Evolutionary conservation across 495 filamentous ascomycete genomes (phyloP), one percentile per base, ranked within the genome.

Genomic region (Daldinia vernicosa): DNA sequence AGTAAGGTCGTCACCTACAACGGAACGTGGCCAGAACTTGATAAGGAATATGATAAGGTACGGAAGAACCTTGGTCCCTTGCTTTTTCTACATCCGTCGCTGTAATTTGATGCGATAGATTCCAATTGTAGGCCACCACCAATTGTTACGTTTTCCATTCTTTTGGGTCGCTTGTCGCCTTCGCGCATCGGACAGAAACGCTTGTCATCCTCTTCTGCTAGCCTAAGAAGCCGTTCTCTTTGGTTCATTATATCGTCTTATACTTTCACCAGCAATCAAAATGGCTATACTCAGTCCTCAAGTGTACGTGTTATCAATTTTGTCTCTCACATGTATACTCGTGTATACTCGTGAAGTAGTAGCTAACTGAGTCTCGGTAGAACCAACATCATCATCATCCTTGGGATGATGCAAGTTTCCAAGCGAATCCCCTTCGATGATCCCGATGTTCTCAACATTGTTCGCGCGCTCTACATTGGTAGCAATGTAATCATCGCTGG

Each of bases 361-460:
- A 55, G 45, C 62, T 75, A 60, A 77, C 66, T 26, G 53, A 75
- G 59, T 9, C 14, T 67, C 45, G 70, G 70, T 80, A 97, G 94
- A 71, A 96, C 93, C 71, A 97, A 97, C 85, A 84, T 97, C 80
- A 85, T 92, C 80, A 92, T 97, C 88, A 94, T 97, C 81, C 88
- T 97, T 72, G 92, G 92, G 75, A 93, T 98, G 90, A 98, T 98
- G 94, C 95, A 98, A 84, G 87, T 94, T 63, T 90, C 95, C 65
- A 99, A 99, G 87, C 92, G 90, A 84, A 89, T 99, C 59, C 93
- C 93, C 51, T 97, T 98, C 79, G 96, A 99, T 12, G 90, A 99
- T 74, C 93, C 95, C 12, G 85, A 88, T 60, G 92, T 95, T 28
- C 89, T 99, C 69, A 91, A 93, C 74, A 80, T 86, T 43, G 91